Conservation (phyloP, 441 rosid genomes). For the Macaranga tanarius region DNA sequence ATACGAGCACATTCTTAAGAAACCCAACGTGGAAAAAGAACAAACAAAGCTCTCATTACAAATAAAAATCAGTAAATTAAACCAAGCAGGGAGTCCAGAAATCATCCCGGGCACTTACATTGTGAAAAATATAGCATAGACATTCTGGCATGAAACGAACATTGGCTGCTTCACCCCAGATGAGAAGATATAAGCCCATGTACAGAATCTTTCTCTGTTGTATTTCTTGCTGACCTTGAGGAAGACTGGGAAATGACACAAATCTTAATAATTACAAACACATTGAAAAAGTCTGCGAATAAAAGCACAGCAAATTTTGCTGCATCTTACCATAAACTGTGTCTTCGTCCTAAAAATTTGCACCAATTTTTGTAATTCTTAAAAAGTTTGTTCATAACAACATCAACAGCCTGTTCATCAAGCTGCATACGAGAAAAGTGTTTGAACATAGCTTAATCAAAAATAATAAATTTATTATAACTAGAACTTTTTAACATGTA, state of each 20-base stretch:
- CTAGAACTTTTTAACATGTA: not conserved
- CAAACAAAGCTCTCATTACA: not conserved
- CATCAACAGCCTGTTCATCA: conserved; percentile 93
- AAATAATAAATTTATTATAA: not conserved
- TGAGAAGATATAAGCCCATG: conserved; percentile 93
- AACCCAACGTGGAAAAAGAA: not conserved
- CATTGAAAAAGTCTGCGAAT: no score
- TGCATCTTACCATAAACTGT: conserved; percentile 70
- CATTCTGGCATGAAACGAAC: conserved; percentile 98
- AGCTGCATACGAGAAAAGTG: conserved; percentile 48
- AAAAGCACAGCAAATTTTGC: no score
- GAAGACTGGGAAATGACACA: conserved; percentile 56
- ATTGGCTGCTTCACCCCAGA: conserved; percentile 99
- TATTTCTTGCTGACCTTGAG: conserved; percentile 81
- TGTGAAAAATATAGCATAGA: conserved; percentile 94
- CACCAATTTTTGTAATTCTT: conserved; percentile 96
- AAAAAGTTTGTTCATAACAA: conserved; percentile 78
- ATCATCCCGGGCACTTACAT: conserved; percentile 48
- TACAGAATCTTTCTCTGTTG: conserved; percentile 94
- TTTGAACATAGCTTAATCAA: not conserved
- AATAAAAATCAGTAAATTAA: not conserved
- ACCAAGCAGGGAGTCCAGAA: not conserved
- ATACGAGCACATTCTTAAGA: conserved; percentile 4
- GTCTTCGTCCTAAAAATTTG: conserved; percentile 88
- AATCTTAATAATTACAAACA: conserved; percentile 2